Conservation (phyloP, 306 rosid genomes). For the Begonia loranthoides region DNA sequence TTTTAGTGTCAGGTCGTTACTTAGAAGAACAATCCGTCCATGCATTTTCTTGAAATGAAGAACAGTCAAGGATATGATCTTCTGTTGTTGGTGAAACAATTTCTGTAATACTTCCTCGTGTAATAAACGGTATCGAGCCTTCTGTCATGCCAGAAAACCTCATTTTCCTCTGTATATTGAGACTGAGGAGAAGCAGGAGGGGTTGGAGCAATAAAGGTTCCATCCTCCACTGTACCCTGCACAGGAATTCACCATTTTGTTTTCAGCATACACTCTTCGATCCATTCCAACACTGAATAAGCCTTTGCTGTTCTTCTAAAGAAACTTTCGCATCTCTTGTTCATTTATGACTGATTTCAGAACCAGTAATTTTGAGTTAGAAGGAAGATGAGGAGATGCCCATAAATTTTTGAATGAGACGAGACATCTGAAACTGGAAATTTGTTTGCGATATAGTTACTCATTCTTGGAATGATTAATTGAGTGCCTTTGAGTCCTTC, state of each 20-base stretch:
- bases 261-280: slow-evolving; percentile 49
- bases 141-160: slow-evolving; percentile 12
- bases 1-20: slow-evolving; percentile 48
- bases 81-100: slow-evolving; percentile 43
- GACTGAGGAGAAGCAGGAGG: slow-evolving; percentile 41
- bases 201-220: slow-evolving; percentile 38
- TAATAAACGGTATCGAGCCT: slow-evolving; percentile 12
- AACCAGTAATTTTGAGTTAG: too few relatives aligned
- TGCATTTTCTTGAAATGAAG: slow-evolving; percentile 28
- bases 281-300: slow-evolving; percentile 56
- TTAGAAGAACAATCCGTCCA: slow-evolving; percentile 51
- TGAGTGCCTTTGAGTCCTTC: slow-evolving; percentile 67
- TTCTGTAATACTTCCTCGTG: slow-evolving; percentile 16
- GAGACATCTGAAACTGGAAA: too few relatives aligned
- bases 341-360: slow-evolving; percentile 45
- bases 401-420: too few relatives aligned
- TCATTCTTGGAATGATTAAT: slow-evolving; percentile 58
- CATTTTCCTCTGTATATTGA: slow-evolving; percentile 19
- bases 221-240: slow-evolving; percentile 52
- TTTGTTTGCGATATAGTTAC: too few relatives aligned
- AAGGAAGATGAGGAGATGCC: too few relatives aligned
- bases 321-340: slow-evolving; percentile 32
- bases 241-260: slow-evolving; percentile 73
- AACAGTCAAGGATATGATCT: slow-evolving; percentile 53
- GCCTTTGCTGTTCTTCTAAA: slow-evolving; percentile 53